Evolutionary conservation across 2,329 filamentous ascomycete species (phyloP), one percentile per base, ranked within the genome.

Genomic region (Allantophomopsis cytisporea): DNA sequence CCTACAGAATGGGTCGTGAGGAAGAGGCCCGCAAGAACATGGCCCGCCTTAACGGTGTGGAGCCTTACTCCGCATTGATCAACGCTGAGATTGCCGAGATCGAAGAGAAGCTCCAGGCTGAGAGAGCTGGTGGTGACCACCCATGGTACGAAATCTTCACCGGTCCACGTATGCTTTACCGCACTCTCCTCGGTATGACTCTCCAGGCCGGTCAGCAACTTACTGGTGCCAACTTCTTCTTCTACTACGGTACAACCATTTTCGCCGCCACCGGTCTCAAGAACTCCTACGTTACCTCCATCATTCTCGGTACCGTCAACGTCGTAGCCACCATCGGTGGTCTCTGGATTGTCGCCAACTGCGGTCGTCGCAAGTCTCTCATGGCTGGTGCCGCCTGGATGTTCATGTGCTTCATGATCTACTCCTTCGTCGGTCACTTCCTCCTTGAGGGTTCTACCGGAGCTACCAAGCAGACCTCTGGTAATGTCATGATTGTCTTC

Each of bases 141-240:
- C 44, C 45, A 16, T 66, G 64, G 59, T 54, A 64, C 43, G 77
- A 81, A 49, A 75, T 81, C 53, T 80, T 83, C 51, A 81, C 76
- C 15, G 78, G 69, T 2, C 76, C 76, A 10, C 66, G 73, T 17
- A 83, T 83, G 72, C 48, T 71, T 7, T 76, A 81, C 55, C 69
- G 79, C 17, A 78, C 74, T 0, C 36, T 73, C 0, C 64, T 83
- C 0, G 79, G 79, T 31, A 69, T 82, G 30, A 53, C 63, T 4
- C 66, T 83, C 2, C 76, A 81, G 55, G 69, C 73, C 33, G 69
- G 77, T 6, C 78, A 83, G 55, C 79, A 83, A 52, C 62, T 83
- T 2, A 81, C 76, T 1, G 79, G 79, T 30, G 74, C 71, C 42
- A 80, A 80, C 59, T 80, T 76, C 58, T 79, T 76, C 62, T 80